Base-by-base conservation (phyloP, 139 green algal genomes). In the Mesotaenium endlicherianum region DNA sequence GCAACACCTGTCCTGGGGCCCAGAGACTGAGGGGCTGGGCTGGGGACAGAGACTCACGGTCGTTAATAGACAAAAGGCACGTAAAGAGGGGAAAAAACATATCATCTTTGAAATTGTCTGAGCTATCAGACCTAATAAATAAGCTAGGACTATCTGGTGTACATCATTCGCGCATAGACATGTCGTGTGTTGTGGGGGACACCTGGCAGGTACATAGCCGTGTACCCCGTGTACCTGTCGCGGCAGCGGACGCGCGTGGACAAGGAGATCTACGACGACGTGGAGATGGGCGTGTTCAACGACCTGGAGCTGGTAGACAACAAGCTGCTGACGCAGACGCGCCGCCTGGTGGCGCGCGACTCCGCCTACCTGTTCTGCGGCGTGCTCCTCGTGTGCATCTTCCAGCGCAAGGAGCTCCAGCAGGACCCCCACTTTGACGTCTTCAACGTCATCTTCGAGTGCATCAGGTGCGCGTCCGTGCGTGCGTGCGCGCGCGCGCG, bases 331-430 rank as follows among this genome's bases (percentile, higher is more conserved):
- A 34, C 34, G 16, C 80, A 86, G 40, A 74, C n/a, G n/a, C 45
- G 43, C 26, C 39, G 44, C 41, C 71, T 86, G 26, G 36, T 86
- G 11, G 38, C 31, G 16, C 80, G 49, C 42, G 80, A 86, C 71
- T 55, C 80, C 0, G 70, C 55, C n/a, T 57, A 81, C 39, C 34
- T 86, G 20, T 86, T 86, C 71, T 20, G 86, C 16, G 39, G 75
- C 38, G 70, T 83, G 17, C 86, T 86, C 74, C n/a, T 86, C 30
- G 57, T 86, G 0, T 86, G 80, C 71, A 71, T 86, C 34, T 86
- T 86, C 34, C 47, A 86, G 43, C 55, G 41, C 31, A 0, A 8
- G 17, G 30, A 79, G 38, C 77, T 86, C 26, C 20, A n/a, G 76
- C 3, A 0, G 2, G 78, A 85, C 14, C 50, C 74, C 38, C 86